Evolutionary conservation across 805 yeast genomes (phyloP), one percentile per base, ranked within the genome.

Genomic region (Ogataea paradorogensis): DNA sequence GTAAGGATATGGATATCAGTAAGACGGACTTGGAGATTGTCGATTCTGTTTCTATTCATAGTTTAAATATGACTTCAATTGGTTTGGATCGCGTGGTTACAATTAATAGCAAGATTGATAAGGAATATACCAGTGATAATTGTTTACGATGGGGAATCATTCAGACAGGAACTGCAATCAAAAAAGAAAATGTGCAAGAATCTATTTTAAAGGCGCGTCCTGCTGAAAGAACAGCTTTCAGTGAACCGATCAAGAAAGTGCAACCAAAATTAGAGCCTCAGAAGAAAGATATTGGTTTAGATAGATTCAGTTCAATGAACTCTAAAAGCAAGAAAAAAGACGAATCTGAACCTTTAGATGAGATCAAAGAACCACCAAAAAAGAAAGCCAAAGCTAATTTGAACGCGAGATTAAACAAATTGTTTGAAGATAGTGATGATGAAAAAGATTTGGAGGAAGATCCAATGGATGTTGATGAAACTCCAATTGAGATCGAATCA

Each of bases 101-200:
- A 11, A 33, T 48, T 14, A 52, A 56, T 33, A 33, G 32, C 1
- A 35, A 32, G 5, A 29, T 46, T 9, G 31, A 30, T 3, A 33
- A 40, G 20, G 38, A 38, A 4, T 50, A 49, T 33, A 41, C 47
- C 2, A 38, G 43, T 9, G 56, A 46, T 14, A 53, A 46, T 27
- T 46, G 53, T 34, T 34, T 21, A 2, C 43, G 41, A 15, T 58
- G 62, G 55, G 64, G 60, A 4, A 34, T 56, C 2, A 47, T 58
- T 15, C 42, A 39, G 20, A 50, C 60, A 2, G 27, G 37, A 4
- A 45, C 53, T 6, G 49, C 49, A 7, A 32, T 30, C 34, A 29
- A 30, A 37, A 31, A 13, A 15, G 42, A 36, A 13, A 13, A 9
- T n/a, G 36, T 23, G 15, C n/a, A n/a, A n/a, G 23, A 20, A 21